phyloP scores from a whole-genome alignment of 768 basidiomycete species.

The Wakefieldia striispora region DNA sequence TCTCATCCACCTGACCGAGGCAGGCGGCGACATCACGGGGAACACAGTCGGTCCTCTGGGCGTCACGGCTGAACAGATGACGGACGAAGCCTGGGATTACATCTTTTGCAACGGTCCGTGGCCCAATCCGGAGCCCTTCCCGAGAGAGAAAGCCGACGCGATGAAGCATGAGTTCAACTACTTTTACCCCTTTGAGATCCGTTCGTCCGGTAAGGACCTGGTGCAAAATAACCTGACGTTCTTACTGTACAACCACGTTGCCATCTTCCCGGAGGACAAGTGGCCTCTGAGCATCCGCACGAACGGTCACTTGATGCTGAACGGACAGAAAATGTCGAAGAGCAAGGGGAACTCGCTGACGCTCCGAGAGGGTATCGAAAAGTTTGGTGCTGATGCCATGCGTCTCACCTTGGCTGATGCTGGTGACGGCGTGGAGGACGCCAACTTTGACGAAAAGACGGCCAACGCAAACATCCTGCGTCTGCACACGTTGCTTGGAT shows the following conservation, averaged over 20 bases:
- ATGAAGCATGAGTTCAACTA: conserved; percentile 92
- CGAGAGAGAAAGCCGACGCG: conserved; percentile 74
- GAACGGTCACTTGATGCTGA: conserved; percentile 95
- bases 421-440: conserved; percentile 96
- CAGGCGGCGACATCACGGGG: conserved; percentile 76
- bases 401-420: conserved; percentile 92
- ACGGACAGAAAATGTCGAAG: conserved; percentile 99
- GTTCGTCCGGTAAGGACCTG: conserved; percentile 96
- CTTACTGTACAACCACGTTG: conserved; percentile 92
- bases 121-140: conserved; percentile 63
- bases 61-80: conserved; percentile 89
- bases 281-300: conserved; percentile 92
- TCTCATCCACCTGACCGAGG: conserved; percentile 3
- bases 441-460: conserved; percentile 98
- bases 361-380: conserved; percentile 79
- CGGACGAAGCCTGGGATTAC: conserved; percentile 97
- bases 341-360: conserved; percentile 95
- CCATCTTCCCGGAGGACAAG: conserved; percentile 82
- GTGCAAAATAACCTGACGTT: conserved; percentile 96
- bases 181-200: conserved; percentile 98
- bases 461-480: conserved; percentile 96
- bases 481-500: conserved; percentile 83
- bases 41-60: conserved; percentile 76
- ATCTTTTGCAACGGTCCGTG: conserved; percentile 76
- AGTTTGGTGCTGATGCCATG: conserved; percentile 97